A percentile compares a stretch with the other conserved stretches of the same genome.
Conservation (phyloP, 805 yeast species). For the Ogataea minuta region DNA sequence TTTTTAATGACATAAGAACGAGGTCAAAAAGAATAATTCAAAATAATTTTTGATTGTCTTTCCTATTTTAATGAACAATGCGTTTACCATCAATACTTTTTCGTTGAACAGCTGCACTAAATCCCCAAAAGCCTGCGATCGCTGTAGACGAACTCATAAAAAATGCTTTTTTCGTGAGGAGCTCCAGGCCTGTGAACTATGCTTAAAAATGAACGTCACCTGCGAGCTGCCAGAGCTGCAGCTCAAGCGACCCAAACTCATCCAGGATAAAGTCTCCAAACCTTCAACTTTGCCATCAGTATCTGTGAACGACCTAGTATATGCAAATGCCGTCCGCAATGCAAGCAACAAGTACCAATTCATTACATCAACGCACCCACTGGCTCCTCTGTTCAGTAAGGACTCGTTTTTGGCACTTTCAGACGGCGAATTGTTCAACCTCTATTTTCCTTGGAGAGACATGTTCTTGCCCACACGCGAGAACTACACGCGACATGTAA, state of each 20-base stretch:
- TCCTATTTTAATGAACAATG: slow-evolving; percentile 2
- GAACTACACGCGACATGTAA: slow-evolving; percentile 11
- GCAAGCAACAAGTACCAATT: slow-evolving; percentile 28
- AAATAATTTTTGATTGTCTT: slow-evolving; percentile 1
- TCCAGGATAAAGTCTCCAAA: background rate
- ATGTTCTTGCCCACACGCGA: slow-evolving; percentile 20
- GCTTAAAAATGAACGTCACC: slow-evolving; percentile 10
- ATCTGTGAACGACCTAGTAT: slow-evolving; percentile 26
- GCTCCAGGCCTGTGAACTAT: slow-evolving; percentile 14
- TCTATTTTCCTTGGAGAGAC: slow-evolving; percentile 35
- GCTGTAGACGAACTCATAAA: slow-evolving; percentile 28
- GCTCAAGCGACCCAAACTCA: background rate
- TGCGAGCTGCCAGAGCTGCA: slow-evolving; percentile 10
- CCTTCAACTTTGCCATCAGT: slow-evolving; percentile 1
- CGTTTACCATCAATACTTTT: slow-evolving; percentile 18
- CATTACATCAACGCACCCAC: slow-evolving; percentile 33
- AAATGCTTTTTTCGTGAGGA: slow-evolving; percentile 19
- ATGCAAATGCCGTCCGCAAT: slow-evolving; percentile 25
- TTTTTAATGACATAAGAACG: slow-evolving; percentile 6
- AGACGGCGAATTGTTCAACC: slow-evolving; percentile 31
- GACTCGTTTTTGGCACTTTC: slow-evolving; percentile 32
- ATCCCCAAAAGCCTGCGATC: slow-evolving; percentile 25
- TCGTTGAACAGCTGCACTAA: slow-evolving; percentile 16
- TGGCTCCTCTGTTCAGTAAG: slow-evolving; percentile 32
- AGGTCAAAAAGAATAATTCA: background rate